Conservation (phyloP, 2,329 filamentous ascomycete genomes). For the Epichloe uncinata region DNA sequence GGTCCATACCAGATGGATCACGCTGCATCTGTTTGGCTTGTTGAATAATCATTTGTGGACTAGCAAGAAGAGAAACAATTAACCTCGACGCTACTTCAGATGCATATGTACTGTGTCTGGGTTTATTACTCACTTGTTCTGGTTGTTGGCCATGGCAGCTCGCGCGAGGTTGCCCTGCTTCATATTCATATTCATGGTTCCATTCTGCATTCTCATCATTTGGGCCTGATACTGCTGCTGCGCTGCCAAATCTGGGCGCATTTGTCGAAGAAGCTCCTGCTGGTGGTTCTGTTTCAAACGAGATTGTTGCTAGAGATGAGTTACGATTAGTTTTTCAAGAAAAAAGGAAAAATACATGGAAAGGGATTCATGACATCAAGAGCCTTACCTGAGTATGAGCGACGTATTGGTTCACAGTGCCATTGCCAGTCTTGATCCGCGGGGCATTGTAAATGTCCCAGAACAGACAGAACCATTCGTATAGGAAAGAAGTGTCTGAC, state of each 20-base stretch:
- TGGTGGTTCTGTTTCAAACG: conserved; percentile 64
- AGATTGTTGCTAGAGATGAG: conserved; percentile 42
- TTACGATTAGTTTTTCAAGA: conserved; percentile 1
- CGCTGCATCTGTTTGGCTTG: conserved; percentile 74
- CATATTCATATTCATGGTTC: conserved; percentile 42
- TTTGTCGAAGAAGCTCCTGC: conserved; percentile 62
- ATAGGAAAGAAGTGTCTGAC: conserved; percentile 71
- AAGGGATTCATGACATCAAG: background rate
- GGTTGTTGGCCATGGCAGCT: conserved; percentile 66
- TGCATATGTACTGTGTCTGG: background rate
- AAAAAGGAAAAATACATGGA: background rate
- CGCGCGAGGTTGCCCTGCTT: conserved; percentile 54
- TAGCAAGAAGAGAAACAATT: conserved; percentile 18
- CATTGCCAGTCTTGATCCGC: conserved; percentile 52
- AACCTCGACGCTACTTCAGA: background rate
- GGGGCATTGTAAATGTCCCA: conserved; percentile 91
- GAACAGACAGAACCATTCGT: conserved; percentile 95
- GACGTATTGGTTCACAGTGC: conserved; percentile 61
- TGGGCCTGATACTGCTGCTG: conserved; percentile 45
- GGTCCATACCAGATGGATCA: conserved; percentile 77
- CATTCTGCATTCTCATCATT: conserved; percentile 58
- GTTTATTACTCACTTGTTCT: conserved; percentile 44
- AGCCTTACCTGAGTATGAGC: conserved; percentile 62
- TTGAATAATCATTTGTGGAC: conserved; percentile 59
- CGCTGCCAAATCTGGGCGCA: conserved; percentile 47